These are phyloP conservation scores for Neopestalotiopsis sp. DNA, from an alignment of 2,329 filamentous ascomycete genomes.

Conservation along the genomic window DNA sequence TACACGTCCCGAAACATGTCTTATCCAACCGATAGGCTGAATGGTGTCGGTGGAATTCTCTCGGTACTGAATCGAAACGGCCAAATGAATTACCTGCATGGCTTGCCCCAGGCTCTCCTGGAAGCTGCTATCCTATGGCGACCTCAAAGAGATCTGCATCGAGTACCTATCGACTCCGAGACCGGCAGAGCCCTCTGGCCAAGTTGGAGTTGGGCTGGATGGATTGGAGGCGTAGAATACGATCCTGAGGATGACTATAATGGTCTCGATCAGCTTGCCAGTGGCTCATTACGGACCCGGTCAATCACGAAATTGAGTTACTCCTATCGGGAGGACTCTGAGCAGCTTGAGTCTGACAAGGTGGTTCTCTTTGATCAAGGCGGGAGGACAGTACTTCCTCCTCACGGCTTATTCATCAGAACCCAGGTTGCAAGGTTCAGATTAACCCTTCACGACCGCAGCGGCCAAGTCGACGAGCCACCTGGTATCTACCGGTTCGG, in stretches of 20 bases:
- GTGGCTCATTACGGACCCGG: not conserved
- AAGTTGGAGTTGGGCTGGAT: not conserved
- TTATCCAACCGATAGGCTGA: constrained; percentile 15
- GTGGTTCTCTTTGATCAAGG: not conserved
- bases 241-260: not conserved
- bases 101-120: not conserved
- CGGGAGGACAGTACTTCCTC: not conserved
- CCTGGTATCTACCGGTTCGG: not conserved
- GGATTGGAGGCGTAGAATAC: not conserved
- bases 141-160: not conserved
- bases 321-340: not conserved
- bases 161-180: not conserved
- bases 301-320: not conserved
- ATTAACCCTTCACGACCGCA: not conserved
- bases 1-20: constrained; percentile 20
- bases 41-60: constrained; percentile 13
- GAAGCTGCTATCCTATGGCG: not conserved
- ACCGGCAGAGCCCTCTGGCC: not conserved
- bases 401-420: not conserved
- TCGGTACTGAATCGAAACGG: not conserved
- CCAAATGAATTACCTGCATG: not conserved
- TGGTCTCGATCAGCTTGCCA: not conserved
- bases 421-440: not conserved
- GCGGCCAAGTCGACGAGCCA: not conserved
- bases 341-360: too few relatives aligned